Conservation (phyloP, 2,329 filamentous ascomycete species). For the Xylaria sp. region DNA sequence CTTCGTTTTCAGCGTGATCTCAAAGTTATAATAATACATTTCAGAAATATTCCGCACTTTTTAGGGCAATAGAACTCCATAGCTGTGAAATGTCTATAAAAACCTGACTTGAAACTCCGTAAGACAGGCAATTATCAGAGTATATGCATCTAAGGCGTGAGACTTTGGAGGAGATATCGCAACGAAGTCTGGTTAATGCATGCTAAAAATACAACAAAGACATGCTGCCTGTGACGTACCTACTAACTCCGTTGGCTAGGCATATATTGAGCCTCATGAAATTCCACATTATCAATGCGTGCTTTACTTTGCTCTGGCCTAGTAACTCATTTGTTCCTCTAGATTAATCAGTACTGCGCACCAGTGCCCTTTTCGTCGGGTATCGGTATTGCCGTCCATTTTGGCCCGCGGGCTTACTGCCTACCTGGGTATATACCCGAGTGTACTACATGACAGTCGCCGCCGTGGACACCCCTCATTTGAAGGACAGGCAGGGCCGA, state of each 20-base stretch:
- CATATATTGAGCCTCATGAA: not conserved
- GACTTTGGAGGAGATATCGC: not conserved
- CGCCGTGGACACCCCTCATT: not conserved
- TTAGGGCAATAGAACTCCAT: not conserved
- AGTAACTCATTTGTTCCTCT: not conserved
- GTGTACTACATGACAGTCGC: not conserved
- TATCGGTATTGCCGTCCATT: constrained; percentile 15
- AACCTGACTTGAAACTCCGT: not conserved
- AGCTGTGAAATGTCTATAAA: not conserved
- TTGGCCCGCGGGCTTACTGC: not conserved
- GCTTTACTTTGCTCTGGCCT: not conserved
- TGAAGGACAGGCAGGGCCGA: not conserved
- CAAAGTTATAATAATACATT: not conserved
- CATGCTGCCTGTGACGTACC: not conserved
- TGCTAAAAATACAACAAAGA: constrained; percentile 7
- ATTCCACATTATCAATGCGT: not conserved
- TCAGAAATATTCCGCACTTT: not conserved
- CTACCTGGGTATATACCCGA: too few species aligned
- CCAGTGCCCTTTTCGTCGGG: not conserved
- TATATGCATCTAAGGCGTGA: constrained; percentile 20
- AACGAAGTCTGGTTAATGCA: constrained; percentile 1
- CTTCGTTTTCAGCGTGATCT: not conserved
- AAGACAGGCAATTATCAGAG: constrained; percentile 11
- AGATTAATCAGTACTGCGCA: not conserved
- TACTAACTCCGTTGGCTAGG: not conserved